Conservation (phyloP, 1,139 yeast species). For the Zygosaccharomyces pseudobailii region DNA sequence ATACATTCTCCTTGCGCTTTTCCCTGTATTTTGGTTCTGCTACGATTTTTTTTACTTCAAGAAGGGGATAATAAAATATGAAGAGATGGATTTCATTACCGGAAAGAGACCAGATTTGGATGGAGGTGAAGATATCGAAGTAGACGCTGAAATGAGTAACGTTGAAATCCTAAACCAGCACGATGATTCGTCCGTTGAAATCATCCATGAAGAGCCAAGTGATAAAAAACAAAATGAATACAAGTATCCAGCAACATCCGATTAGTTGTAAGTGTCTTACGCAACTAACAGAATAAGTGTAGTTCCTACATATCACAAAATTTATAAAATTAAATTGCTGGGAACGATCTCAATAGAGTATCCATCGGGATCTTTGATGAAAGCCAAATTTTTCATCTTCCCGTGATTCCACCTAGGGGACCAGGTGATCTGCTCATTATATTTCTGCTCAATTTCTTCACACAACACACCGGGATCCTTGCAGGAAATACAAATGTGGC, state of each 20-base stretch:
- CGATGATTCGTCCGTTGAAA: not conserved
- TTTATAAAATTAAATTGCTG: constrained; percentile 12
- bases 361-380: constrained; percentile 88
- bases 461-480: constrained; percentile 58
- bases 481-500: constrained; percentile 77
- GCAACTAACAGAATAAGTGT: no score
- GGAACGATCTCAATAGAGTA: constrained; percentile 75
- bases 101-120: constrained; percentile 38
- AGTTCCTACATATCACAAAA: not conserved
- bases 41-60: constrained; percentile 33
- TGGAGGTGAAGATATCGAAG: constrained; percentile 67
- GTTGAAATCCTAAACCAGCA: not conserved
- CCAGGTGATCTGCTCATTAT: constrained; percentile 48
- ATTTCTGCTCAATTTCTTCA: constrained; percentile 43
- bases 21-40: constrained; percentile 27
- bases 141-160: constrained; percentile 58
- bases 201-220: not conserved
- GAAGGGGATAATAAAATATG: constrained; percentile 37
- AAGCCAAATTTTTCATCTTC: constrained; percentile 55
- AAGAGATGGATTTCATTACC: constrained; percentile 50
- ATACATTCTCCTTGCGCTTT: constrained; percentile 38
- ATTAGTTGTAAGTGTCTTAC: no score
- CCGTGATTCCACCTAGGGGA: constrained; percentile 57
- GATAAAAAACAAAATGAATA: not conserved
- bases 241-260: not conserved